Conservation (phyloP, 176 grass and related monocot species). For the Aegilops speltoides region DNA sequence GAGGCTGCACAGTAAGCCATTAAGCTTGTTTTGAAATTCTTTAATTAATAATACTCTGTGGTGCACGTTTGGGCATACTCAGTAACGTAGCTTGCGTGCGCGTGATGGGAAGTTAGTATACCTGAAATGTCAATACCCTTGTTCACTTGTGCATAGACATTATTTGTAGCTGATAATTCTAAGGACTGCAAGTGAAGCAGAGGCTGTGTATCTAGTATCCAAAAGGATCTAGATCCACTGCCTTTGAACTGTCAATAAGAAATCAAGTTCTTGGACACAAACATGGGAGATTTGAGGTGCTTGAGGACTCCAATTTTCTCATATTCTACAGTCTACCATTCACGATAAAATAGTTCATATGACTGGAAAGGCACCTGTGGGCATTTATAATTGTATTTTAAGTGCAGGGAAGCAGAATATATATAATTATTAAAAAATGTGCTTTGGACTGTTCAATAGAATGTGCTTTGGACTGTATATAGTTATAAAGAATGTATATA, state of each 20-base stretch:
- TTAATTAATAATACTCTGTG: neutral
- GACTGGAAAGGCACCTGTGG: neutral
- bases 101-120: neutral
- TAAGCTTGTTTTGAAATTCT: conserved; percentile 3
- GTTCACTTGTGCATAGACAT: neutral
- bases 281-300: neutral
- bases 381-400: conserved; percentile 6
- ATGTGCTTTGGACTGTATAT: neutral
- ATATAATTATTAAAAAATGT: neutral
- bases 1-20: conserved; percentile 75
- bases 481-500: neutral
- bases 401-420: neutral
- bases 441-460: neutral
- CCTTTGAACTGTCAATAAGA: neutral
- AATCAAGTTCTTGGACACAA: neutral
- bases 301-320: too few relatives aligned
- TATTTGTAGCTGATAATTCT: conserved; percentile 13
- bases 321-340: conserved; percentile 16
- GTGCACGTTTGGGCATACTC: neutral
- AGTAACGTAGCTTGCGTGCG: neutral
- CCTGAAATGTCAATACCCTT: neutral
- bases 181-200: neutral
- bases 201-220: neutral
- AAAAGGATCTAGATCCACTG: neutral
- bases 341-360: neutral